Evolutionary conservation across 148 eudicot species (phyloP).

Genomic region (Agrostemma githago): DNA sequence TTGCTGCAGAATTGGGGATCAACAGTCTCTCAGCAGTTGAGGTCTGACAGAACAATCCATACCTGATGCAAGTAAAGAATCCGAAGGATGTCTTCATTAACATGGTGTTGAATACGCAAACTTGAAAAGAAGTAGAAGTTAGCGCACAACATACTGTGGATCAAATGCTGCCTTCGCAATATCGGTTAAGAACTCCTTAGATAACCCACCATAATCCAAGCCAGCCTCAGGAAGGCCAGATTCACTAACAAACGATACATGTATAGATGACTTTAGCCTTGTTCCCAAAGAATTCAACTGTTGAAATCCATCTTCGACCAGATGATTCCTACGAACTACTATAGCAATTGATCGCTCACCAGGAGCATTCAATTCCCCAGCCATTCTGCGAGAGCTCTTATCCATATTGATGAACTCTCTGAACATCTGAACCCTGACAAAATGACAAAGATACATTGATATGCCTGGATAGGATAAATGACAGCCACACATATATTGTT

Average conservation of each 20-base stretch:
- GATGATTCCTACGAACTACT: conserved; percentile 85
- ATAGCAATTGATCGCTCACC: conserved; percentile 70
- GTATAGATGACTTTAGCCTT: conserved; percentile 73
- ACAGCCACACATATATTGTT: not conserved
- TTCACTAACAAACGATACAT: conserved; percentile 93
- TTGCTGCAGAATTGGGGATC: conserved; percentile 81
- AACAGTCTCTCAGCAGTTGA: conserved; percentile 83
- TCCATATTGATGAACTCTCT: conserved; percentile 95
- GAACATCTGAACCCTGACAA: conserved; percentile 86
- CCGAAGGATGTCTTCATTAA: conserved; percentile 16
- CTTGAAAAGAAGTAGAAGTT: not conserved
- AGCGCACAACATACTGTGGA: conserved; percentile 59
- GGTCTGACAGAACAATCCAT: conserved; percentile 90
- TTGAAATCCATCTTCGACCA: conserved; percentile 87
- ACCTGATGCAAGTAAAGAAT: conserved; percentile 40
- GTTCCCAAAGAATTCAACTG: conserved; percentile 80
- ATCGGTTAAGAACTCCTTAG: conserved; percentile 93
- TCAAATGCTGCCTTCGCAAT: conserved; percentile 80
- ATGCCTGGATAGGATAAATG: not conserved
- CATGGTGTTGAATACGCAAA: conserved; percentile 1
- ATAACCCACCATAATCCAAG: conserved; percentile 92
- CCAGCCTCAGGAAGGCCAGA: conserved; percentile 98
- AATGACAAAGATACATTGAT: conserved; percentile 11
- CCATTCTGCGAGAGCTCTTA: conserved; percentile 76
- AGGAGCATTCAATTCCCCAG: conserved; percentile 83